A percentile compares a stretch with the other conserved stretches of the same genome.
Conservation (phyloP, 1,284 basidiomycete genomes). For the Stygiomarasmius scandens region DNA sequence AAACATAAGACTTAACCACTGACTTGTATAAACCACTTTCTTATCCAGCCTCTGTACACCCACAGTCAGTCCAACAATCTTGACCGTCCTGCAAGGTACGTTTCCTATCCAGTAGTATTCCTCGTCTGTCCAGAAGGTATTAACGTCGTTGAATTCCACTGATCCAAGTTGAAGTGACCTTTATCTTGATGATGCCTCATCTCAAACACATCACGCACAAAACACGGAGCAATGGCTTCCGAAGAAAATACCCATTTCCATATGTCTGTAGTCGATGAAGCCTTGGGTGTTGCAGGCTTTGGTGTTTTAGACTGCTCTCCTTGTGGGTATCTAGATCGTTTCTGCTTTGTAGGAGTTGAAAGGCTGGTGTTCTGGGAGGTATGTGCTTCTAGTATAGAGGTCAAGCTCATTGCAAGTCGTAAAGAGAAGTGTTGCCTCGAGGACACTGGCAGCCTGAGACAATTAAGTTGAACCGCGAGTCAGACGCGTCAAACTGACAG, state of each 20-base stretch:
- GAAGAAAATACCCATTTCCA: slow-evolving; percentile 66
- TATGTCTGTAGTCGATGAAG: slow-evolving; percentile 26
- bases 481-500: background rate
- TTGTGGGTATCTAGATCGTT: background rate
- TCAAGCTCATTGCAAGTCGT: slow-evolving; percentile 9
- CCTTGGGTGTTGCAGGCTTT: background rate
- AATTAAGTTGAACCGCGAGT: background rate
- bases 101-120: slow-evolving; percentile 74
- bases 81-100: slow-evolving; percentile 67
- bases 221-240: slow-evolving; percentile 63
- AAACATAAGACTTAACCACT: no score
- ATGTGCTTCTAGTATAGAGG: slow-evolving; percentile 10
- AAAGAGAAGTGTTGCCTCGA: background rate
- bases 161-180: slow-evolving; percentile 30
- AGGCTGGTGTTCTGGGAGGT: slow-evolving; percentile 1
- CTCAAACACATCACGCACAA: slow-evolving; percentile 56
- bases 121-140: slow-evolving; percentile 29
- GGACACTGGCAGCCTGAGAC: background rate
- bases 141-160: background rate
- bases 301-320: background rate
- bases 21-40: slow-evolving; percentile 59
- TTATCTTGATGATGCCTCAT: slow-evolving; percentile 48
- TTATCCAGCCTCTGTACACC: slow-evolving; percentile 62
- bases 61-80: slow-evolving; percentile 63
- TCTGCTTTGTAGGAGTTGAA: slow-evolving; percentile 13